Evolutionary conservation across 345 rosid species (phyloP), one percentile per base, ranked within the genome.

Genomic region (Aquilaria sinensis): DNA sequence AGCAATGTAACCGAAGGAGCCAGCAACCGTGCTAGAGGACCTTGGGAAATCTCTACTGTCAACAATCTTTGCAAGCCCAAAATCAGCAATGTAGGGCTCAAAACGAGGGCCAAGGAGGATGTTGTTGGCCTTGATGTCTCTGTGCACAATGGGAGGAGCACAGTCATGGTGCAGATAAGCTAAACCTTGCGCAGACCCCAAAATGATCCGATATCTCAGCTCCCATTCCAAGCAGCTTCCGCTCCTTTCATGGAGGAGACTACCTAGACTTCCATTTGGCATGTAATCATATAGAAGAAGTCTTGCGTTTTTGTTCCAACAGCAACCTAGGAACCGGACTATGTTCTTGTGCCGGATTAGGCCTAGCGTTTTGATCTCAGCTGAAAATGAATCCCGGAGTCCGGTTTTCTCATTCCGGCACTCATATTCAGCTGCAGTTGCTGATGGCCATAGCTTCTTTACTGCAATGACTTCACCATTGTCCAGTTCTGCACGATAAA

Each of bases 1-100:
- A 50, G 99, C 96, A 46, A 94, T 94, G 79, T 93, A 93, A 55
- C 99, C 97, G 61, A 86, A 94, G 12, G 97, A 90, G 58, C 99
- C 97, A 10, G 97, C 96, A 53, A 94, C 83, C 5, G 95, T 92
- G 66, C 84, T 90, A 66, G 96, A 88, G 59, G 98, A 90, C 54
- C 86, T 80, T 45, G 90, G 83, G 5, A 86, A 84, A 32, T 88
- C 86, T 6, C 87, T 82, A 70, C 82, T 85, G 6, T 80, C 96
- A 11, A 88, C 87, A 53, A 93, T 86, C 82, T 90, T 93, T 29
- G 98, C 97, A 0, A 86, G 77, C 6, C 97, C 98, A 5, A 93
- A 93, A 72, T 93, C 97, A 59, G 96, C 96, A 12, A 93, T 88
- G 50, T 88, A 90, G 32, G 98, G 83, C 60, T 93, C 96, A 56